Evolutionary conservation across 345 rosid genomes (phyloP), one percentile per base, ranked within the genome.

Genomic region (Carallia brachiata): DNA sequence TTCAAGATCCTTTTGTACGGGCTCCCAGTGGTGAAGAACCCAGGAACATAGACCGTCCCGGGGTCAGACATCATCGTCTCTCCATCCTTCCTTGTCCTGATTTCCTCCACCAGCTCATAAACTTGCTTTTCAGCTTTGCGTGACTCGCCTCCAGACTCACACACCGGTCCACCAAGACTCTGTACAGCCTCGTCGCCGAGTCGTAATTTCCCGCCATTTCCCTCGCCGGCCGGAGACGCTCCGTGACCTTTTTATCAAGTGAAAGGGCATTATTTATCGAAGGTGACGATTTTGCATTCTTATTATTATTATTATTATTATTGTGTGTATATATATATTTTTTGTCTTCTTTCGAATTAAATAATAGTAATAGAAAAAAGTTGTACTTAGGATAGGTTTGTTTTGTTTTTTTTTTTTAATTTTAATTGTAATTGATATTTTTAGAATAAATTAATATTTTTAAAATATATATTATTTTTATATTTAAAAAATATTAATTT

Each of bases 1-100:
- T 93, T 96, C 82, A 93, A 77, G 52, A 89, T 78, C 4, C 84
- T 79, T 86, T 82, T 83, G 54, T 84, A 86, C 23, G 90, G 94
- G 67, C 77, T 78, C 48, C 86, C 87, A 1, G 75, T 57, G 1
- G 53, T 58, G 78, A 83, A 88, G 64, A 60, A 72, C 6, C 94
- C 92, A 0, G 89, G 82, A 56, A 86, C 36, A 0, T 58, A 66
- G 16, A 77, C 81, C 64, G 30, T 48, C n/a, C 67, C 64, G 3
- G 80, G 65, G 59, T 78, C 86, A 30, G 84, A 47, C 79, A 23
- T 27, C 64, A 53, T 13, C 66, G 65, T 64, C 34, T 52, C 63
- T 6, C 19, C 68, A 53, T 18, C 4, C 15, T 36, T 7, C 44
- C 18, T 68, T 67, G 73, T 80, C 40, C 66, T 79, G 67, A 50